Conservation (phyloP, 352 stramenopile genomes). For the Phytopythium delawarense region DNA sequence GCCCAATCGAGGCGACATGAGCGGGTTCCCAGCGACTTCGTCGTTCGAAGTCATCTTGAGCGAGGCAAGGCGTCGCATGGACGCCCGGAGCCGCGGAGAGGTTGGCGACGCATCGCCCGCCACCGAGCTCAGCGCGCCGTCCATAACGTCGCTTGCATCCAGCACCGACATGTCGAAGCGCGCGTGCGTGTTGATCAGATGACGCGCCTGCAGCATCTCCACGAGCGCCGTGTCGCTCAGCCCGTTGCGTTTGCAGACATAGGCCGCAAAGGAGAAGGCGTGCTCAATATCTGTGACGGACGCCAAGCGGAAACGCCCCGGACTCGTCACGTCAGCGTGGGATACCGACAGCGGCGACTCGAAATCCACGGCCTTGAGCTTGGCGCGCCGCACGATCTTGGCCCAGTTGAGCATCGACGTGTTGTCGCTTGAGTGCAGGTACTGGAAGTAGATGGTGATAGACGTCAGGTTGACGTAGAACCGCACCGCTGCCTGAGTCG, state of each 20-base stretch:
- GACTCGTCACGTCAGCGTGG: background rate
- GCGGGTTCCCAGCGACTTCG: constrained; percentile 5
- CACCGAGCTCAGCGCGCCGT: background rate
- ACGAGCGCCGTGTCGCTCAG: constrained; percentile 81
- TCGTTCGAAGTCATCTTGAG: background rate
- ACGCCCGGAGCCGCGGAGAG: constrained; percentile 26
- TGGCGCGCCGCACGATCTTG: constrained; percentile 14
- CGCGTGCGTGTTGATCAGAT: constrained; percentile 74
- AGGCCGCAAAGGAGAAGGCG: constrained; percentile 74
- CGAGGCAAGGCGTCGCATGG: background rate
- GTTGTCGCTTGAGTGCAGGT: constrained; percentile 66
- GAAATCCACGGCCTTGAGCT: constrained; percentile 15
- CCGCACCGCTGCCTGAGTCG: constrained; percentile 42
- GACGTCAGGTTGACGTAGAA: constrained; percentile 88
- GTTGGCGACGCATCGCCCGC: constrained; percentile 8
- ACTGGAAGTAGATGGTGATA: constrained; percentile 80
- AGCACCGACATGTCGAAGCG: constrained; percentile 43
- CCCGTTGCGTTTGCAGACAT: constrained; percentile 80
- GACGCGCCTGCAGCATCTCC: constrained; percentile 81
- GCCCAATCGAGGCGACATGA: constrained; percentile 19
- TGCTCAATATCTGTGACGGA: constrained; percentile 79
- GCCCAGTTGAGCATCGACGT: constrained; percentile 60
- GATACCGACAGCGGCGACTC: background rate
- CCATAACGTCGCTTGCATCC: constrained; percentile 5
- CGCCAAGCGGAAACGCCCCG: constrained; percentile 25